Evolutionary conservation across 768 basidiomycete species (phyloP).

Genomic region (Pisolithus microcarpus): DNA sequence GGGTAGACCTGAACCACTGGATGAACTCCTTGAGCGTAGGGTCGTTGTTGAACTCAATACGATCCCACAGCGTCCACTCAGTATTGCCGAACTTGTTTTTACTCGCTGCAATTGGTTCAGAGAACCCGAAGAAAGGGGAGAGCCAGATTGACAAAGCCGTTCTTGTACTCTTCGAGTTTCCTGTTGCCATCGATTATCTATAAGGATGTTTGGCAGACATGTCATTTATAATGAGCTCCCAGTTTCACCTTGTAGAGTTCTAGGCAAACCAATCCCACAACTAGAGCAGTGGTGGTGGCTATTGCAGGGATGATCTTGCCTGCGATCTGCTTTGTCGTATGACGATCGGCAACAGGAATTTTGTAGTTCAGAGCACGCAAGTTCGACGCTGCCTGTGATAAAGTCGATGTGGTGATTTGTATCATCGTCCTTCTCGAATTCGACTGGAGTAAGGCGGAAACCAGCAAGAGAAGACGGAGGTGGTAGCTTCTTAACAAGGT

Average conservation of each 20-base stretch:
- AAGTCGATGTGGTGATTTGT: slow-evolving; percentile 98
- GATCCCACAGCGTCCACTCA: slow-evolving; percentile 98
- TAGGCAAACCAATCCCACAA: slow-evolving; percentile 91
- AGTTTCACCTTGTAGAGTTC: slow-evolving; percentile 86
- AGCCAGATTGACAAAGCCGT: slow-evolving; percentile 96
- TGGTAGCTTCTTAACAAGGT: slow-evolving; percentile 66
- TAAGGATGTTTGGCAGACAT: not conserved
- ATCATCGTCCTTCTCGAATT: slow-evolving; percentile 99
- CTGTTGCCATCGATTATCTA: slow-evolving; percentile 94
- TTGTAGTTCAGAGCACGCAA: slow-evolving; percentile 92
- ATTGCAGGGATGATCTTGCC: slow-evolving; percentile 99
- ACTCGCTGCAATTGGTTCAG: slow-evolving; percentile 85
- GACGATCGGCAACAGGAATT: slow-evolving; percentile 79
- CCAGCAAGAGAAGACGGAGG: slow-evolving; percentile 88
- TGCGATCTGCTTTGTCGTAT: slow-evolving; percentile 94
- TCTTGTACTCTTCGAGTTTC: slow-evolving; percentile 93
- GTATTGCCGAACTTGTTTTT: slow-evolving; percentile 84
- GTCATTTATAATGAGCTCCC: not conserved
- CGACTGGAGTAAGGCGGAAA: slow-evolving; percentile 91
- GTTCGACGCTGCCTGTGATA: slow-evolving; percentile 96
- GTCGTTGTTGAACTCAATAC: slow-evolving; percentile 87
- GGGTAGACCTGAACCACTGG: slow-evolving; percentile 73
- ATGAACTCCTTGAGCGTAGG: slow-evolving; percentile 84
- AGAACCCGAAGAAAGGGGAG: slow-evolving; percentile 99
- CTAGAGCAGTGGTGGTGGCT: slow-evolving; percentile 94